Conservation (phyloP, 1,139 yeast species). For the Candida sanyaensis region DNA sequence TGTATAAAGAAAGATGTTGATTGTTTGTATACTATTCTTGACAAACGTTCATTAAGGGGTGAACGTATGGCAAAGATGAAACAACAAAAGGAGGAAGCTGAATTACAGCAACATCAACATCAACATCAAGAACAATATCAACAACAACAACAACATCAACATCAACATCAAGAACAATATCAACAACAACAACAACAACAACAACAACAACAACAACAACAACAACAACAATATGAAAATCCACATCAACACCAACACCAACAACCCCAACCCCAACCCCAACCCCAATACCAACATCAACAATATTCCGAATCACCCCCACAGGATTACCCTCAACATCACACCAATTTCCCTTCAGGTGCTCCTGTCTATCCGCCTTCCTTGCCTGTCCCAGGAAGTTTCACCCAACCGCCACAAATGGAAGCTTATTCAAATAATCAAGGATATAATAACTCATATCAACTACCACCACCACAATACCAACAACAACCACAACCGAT, state of each 20-base stretch:
- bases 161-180: neutral
- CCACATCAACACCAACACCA: neutral
- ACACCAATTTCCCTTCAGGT: neutral
- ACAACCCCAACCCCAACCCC: neutral
- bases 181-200: conserved; percentile 1
- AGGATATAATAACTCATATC: neutral
- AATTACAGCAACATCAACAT: conserved; percentile 4
- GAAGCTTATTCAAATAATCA: neutral
- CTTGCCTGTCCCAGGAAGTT: neutral
- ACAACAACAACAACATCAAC: too few relatives aligned
- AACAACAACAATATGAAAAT: conserved; percentile 3
- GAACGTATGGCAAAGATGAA: conserved; percentile 22
- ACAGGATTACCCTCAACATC: conserved; percentile 6
- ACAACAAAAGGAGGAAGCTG: conserved; percentile 8
- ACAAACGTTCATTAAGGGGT: conserved; percentile 29
- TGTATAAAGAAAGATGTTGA: conserved; percentile 26
- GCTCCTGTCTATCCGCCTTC: conserved; percentile 1
- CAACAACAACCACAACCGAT: conserved; percentile 4
- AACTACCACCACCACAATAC: conserved; percentile 5
- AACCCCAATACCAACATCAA: conserved; percentile 1
- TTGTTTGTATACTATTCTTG: conserved; percentile 29
- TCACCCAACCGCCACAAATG: conserved; percentile 2
- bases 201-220: too few relatives aligned
- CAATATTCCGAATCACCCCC: conserved; percentile 2
- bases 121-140: conserved; percentile 7